Evolutionary conservation across 2,329 filamentous ascomycete species (phyloP).

Genomic region (Penicillium sp.): DNA sequence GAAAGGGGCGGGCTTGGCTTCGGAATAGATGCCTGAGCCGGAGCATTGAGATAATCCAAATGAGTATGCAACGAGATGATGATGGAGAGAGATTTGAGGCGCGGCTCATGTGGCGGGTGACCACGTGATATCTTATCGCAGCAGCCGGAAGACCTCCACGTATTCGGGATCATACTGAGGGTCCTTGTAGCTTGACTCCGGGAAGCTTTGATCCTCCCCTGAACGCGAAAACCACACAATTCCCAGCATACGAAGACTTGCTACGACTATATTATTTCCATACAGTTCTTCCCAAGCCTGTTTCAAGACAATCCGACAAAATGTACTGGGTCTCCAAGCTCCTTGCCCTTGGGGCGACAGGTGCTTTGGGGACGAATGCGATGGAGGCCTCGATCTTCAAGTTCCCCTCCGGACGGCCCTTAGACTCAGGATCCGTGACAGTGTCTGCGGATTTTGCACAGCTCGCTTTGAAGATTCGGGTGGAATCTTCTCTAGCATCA

Average conservation of each 20-base stretch:
- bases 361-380: constrained; percentile 28
- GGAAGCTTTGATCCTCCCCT: background rate
- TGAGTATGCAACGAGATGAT: background rate
- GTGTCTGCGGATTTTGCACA: constrained; percentile 35
- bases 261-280: background rate
- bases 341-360: constrained; percentile 26
- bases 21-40: constrained; percentile 30
- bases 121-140: constrained; percentile 15
- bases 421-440: constrained; percentile 1
- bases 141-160: background rate
- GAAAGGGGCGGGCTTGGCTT: constrained; percentile 20
- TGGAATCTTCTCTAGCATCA: constrained; percentile 52
- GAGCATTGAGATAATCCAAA: constrained; percentile 32
- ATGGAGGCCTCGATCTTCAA: constrained; percentile 36
- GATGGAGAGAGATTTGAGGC: background rate
- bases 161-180: background rate
- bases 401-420: constrained; percentile 21
- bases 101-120: background rate
- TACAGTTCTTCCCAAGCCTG: no score
- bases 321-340: constrained; percentile 32
- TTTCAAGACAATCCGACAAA: background rate
- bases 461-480: constrained; percentile 47
- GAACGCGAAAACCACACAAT: background rate
- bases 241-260: background rate
- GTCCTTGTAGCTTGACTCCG: background rate